phyloP scores from a whole-genome alignment of 768 basidiomycete genomes.

The Tremella yokohamensis region DNA sequence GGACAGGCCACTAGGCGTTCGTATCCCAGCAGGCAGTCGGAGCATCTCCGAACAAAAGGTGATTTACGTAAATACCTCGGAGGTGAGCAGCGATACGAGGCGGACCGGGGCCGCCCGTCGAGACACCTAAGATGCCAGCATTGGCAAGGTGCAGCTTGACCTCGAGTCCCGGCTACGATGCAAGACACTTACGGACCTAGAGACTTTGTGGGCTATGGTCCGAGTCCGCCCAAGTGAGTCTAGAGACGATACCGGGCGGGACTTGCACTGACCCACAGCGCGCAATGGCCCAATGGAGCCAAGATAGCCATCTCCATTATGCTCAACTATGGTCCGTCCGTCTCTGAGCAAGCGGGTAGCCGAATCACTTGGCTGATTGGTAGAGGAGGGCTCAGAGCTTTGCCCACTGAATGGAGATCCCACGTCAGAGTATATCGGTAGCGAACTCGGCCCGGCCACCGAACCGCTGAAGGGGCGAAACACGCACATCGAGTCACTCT shows the following conservation, averaged over 20 bases:
- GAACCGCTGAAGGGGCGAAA: constrained; percentile 25
- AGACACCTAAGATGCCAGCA: no score
- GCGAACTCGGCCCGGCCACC: constrained; percentile 36
- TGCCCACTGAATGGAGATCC: constrained; percentile 38
- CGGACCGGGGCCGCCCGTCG: no score
- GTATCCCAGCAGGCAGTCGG: no score
- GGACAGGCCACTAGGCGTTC: no score
- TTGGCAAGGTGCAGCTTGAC: no score
- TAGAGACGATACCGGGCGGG: no score
- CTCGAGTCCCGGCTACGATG: background rate
- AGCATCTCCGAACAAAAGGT: no score
- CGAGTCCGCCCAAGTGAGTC: constrained; percentile 8
- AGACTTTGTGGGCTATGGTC: constrained; percentile 17
- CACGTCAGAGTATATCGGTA: constrained; percentile 23
- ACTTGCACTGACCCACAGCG: constrained; percentile 9
- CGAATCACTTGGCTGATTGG: background rate
- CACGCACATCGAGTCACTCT: constrained; percentile 38
- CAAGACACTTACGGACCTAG: constrained; percentile 7
- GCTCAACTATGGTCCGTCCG: constrained; percentile 42
- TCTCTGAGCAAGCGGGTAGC: background rate
- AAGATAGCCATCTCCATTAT: constrained; percentile 43
- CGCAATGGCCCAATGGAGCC: constrained; percentile 37
- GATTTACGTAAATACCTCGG: no score
- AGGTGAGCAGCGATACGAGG: no score
- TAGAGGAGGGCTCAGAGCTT: constrained; percentile 33